phyloP scores from a whole-genome alignment of 1,284 basidiomycete genomes.

The Ceraceosorus guamensis region DNA sequence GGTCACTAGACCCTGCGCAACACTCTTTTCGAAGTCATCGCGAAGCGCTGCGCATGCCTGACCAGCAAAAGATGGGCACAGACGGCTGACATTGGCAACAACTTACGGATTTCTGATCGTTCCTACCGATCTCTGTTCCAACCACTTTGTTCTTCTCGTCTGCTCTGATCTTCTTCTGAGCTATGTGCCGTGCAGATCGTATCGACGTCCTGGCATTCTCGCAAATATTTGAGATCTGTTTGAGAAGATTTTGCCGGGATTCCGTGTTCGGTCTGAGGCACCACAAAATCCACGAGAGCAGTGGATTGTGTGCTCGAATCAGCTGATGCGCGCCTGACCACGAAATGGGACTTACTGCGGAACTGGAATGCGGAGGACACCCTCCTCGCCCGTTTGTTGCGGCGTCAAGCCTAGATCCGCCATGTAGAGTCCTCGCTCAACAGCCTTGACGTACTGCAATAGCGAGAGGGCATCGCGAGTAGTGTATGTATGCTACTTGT shows the following conservation, averaged over 20 bases:
- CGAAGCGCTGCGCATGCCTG: neutral
- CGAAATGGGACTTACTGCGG: constrained; percentile 19
- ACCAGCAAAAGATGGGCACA: neutral
- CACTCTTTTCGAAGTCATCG: neutral
- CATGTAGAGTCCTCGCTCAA: constrained; percentile 42
- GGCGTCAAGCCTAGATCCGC: constrained; percentile 37
- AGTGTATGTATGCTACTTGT: neutral
- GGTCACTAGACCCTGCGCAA: neutral
- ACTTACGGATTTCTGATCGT: constrained; percentile 30
- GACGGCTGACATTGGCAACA: no score
- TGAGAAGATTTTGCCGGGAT: constrained; percentile 32
- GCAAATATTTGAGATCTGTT: constrained; percentile 38
- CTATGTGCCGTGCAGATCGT: constrained; percentile 33
- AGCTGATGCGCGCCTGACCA: neutral
- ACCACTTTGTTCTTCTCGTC: constrained; percentile 41
- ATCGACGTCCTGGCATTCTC: constrained; percentile 43
- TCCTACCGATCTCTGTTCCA: constrained; percentile 31
- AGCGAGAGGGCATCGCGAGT: neutral
- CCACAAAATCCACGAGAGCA: neutral
- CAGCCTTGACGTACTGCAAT: constrained; percentile 35
- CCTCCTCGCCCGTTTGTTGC: constrained; percentile 33
- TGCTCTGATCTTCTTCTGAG: constrained; percentile 42
- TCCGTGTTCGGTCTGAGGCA: constrained; percentile 34
- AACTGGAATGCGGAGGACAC: constrained; percentile 37
- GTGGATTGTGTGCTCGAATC: neutral